Evolutionary conservation across 2,329 filamentous ascomycete species (phyloP).

Genomic region (Arthrobotrys entomopaga): DNA sequence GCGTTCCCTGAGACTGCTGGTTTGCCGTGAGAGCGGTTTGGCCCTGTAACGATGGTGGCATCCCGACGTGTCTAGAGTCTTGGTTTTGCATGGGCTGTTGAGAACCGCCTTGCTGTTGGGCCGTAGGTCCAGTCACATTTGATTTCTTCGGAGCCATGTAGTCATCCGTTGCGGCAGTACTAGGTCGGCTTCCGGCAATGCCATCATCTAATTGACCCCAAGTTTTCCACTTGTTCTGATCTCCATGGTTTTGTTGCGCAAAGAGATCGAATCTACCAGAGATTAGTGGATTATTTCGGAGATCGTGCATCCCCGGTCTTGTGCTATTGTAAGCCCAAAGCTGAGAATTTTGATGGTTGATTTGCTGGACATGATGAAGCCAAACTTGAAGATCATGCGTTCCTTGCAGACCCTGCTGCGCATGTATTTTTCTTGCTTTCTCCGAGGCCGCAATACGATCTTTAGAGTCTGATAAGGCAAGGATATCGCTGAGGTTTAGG

Average conservation of each 20-base stretch:
- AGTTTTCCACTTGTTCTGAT: conserved; percentile 32
- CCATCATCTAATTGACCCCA: conserved; percentile 50
- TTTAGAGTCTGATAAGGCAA: conserved; percentile 46
- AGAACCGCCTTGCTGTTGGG: not conserved
- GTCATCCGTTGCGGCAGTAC: conserved; percentile 44
- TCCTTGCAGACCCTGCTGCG: conserved; percentile 34
- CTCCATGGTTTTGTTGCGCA: conserved; percentile 7
- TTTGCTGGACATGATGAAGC: conserved; percentile 49
- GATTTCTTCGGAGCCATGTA: conserved; percentile 48
- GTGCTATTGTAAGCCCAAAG: conserved; percentile 46
- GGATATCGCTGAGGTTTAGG: conserved; percentile 49
- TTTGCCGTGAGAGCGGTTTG: not conserved
- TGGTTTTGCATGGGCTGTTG: conserved; percentile 17
- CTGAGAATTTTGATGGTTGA: conserved; percentile 42
- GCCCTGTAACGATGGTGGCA: not conserved
- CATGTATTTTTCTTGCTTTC: conserved; percentile 48
- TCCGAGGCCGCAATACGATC: conserved; percentile 51
- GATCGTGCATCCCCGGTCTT: conserved; percentile 46
- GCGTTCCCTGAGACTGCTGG: conserved; percentile 9
- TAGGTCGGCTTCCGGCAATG: conserved; percentile 45
- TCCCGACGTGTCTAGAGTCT: conserved; percentile 11
- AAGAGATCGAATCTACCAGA: conserved; percentile 41
- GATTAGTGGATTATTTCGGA: conserved; percentile 41
- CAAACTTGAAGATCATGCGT: conserved; percentile 44
- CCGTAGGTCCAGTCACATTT: conserved; percentile 4